Evolutionary conservation across 768 basidiomycete species (phyloP), one percentile per base, ranked within the genome.

Genomic region (Collybiopsis luxurians): DNA sequence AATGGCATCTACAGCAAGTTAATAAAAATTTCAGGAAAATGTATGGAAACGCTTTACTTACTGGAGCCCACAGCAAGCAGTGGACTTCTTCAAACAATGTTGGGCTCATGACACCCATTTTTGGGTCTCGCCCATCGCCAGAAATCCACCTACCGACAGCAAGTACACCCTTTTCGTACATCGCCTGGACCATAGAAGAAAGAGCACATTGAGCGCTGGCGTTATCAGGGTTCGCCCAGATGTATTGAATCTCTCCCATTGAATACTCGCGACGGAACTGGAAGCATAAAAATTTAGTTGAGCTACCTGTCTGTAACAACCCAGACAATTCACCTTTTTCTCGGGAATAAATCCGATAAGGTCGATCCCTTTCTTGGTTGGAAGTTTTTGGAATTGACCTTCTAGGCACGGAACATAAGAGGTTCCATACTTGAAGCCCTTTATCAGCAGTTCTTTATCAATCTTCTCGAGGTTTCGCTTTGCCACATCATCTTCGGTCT

Each of bases 401-500:
- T 92, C 91, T 2, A 91, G 89, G 70, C 88, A 87, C 0, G 92
- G 92, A 2, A 84, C 89, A 69, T 92, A 95, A 1, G 90, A 89
- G 2, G 92, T 81, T 19, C 95, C 95, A 64, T 97, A 96, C 71
- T 90, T 90, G 76, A 90, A 95, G 1, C 92, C 93, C 61, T 79
- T 74, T 23, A 92, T 76, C 7, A 95, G 83, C 36, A 93, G 81
- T 62, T 92, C 89, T 69, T 88, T 89, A 66, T 90, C 86, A 5
- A 91, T 82, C 58, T 79, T 81, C 63, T 82, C 79, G 24, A 75
- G 56, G 15, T 67, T 68, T 10, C 72, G 69, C 24, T 71, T 69
- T 43, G 76, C 74, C 24, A 68, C 67, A 23, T 69, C 64, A 39
- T 72, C 66, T 17, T 69, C 67, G 12, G 70, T 72, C 7, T 63